These are phyloP conservation scores for Epichloe gansuensis DNA, from an alignment of 2,329 filamentous ascomycete species.

Conservation along the genomic window DNA sequence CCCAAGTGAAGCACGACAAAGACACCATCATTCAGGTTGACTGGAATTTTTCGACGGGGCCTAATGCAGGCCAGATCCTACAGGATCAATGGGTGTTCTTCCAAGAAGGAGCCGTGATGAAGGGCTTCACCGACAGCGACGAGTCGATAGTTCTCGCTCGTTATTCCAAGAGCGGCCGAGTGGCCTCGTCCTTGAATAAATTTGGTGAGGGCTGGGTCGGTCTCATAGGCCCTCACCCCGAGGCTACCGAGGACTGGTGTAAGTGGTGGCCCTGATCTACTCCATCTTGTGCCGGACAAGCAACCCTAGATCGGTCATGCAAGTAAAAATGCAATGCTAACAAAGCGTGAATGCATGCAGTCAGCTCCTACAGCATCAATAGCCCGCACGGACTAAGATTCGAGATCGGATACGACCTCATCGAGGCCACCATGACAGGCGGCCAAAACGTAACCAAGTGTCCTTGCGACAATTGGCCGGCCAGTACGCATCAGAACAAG, in stretches of 20 bases:
- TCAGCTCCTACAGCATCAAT: conserved; percentile 5
- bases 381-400: conserved; percentile 13
- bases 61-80: conserved; percentile 8
- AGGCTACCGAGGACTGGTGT: conserved; percentile 16
- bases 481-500: not conserved
- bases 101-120: conserved; percentile 15
- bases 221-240: conserved; percentile 15
- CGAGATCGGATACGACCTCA: conserved; percentile 14
- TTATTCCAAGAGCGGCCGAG: conserved; percentile 13
- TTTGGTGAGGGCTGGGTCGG: conserved; percentile 16
- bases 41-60: conserved; percentile 13
- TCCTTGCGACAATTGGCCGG: conserved; percentile 1
- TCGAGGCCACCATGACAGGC: conserved; percentile 11
- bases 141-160: conserved; percentile 9
- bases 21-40: conserved; percentile 15
- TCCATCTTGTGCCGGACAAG: too few relatives aligned
- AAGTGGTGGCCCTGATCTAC: conserved; percentile 4
- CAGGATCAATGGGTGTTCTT: conserved; percentile 15
- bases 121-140: conserved; percentile 8
- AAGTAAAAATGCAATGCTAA: not conserved
- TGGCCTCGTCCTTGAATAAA: conserved; percentile 13
- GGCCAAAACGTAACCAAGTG: conserved; percentile 2
- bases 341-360: not conserved
- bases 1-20: conserved; percentile 11
- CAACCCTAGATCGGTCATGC: not conserved